Conservation (phyloP, 345 rosid species). For the Chamaenerion angustifolium region DNA sequence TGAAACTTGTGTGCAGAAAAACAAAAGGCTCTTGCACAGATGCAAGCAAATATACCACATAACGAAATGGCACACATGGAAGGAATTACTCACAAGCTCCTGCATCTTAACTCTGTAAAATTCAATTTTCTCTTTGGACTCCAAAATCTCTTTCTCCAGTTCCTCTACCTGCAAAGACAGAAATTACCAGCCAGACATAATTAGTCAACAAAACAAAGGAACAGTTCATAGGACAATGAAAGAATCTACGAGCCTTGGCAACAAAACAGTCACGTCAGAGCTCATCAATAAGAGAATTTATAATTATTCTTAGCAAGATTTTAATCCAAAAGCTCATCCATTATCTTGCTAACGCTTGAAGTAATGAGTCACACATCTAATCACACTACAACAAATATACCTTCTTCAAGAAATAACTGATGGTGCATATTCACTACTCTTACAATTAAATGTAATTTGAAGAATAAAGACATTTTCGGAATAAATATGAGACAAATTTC, state of each 20-base stretch:
- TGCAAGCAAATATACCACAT: not conserved
- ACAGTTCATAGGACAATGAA: not conserved
- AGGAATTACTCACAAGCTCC: slow-evolving; percentile 71
- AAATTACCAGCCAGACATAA: not conserved
- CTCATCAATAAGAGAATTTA: no score
- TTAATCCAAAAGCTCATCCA: no score
- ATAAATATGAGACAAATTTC: not conserved
- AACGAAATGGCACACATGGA: not conserved
- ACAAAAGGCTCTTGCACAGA: not conserved
- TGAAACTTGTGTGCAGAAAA: no score
- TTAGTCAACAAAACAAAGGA: not conserved
- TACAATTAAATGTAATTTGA: not conserved
- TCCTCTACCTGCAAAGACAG: slow-evolving; percentile 61
- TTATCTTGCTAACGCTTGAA: no score
- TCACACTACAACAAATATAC: no score
- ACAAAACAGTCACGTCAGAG: no score
- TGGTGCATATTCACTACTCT: no score
- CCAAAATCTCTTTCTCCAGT: slow-evolving; percentile 74
- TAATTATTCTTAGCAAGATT: no score
- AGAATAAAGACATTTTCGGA: not conserved
- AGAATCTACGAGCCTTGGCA: not conserved
- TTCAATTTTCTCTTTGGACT: slow-evolving; percentile 71
- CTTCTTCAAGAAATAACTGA: no score
- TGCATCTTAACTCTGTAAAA: slow-evolving; percentile 84
- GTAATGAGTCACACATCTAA: no score